These are phyloP conservation scores for Hylodesmum podocarpum DNA, from an alignment of 306 rosid species.

Conservation along the genomic window DNA sequence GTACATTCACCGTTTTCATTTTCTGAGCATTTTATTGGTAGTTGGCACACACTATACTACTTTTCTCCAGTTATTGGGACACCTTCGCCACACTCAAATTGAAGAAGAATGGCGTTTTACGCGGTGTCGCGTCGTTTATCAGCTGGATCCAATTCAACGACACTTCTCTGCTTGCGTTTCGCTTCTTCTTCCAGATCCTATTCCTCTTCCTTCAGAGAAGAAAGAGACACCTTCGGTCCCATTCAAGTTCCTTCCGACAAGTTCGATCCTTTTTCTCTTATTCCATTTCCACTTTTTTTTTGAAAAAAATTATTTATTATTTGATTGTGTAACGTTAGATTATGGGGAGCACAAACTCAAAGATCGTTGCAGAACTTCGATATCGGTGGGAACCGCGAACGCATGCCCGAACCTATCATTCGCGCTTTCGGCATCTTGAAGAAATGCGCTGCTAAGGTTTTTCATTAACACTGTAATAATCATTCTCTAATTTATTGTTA, in stretches of 20 bases:
- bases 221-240: constrained; percentile 92
- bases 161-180: constrained; percentile 40
- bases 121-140: constrained; percentile 59
- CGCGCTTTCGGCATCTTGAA: constrained; percentile 92
- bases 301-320: background rate
- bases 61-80: background rate
- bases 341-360: constrained; percentile 99
- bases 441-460: constrained; percentile 92
- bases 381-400: constrained; percentile 93
- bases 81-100: background rate
- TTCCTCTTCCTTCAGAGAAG: constrained; percentile 81
- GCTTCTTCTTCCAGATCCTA: constrained; percentile 50
- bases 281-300: background rate
- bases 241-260: constrained; percentile 91
- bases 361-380: constrained; percentile 93
- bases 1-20: background rate
- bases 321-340: constrained; percentile 37
- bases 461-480: background rate
- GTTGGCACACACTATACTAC: background rate
- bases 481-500: background rate
- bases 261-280: constrained; percentile 37
- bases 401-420: constrained; percentile 95
- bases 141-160: constrained; percentile 45
- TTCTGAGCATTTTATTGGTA: background rate
- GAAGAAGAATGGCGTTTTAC: constrained; percentile 53